Percentiles rank a stretch among this genome's conserved stretches.
Evolutionary conservation across 2,329 filamentous ascomycete genomes (phyloP).

Genomic region (Paraphoma chrysanthemicola): DNA sequence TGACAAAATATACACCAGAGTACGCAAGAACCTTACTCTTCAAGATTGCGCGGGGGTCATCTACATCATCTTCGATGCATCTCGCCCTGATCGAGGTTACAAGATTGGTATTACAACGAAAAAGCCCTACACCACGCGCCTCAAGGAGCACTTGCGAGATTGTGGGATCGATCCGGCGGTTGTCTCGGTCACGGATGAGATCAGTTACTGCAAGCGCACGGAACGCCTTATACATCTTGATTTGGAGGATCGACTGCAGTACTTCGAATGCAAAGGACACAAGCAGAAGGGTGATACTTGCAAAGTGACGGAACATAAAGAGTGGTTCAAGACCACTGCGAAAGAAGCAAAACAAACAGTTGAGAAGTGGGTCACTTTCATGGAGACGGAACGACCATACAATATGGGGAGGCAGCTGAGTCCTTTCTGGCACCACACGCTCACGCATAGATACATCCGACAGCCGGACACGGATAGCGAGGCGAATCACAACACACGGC

Average conservation of each 20-base stretch:
- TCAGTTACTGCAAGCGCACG: too few species aligned
- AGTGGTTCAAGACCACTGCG: constrained; percentile 14
- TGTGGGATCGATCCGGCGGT: constrained; percentile 1
- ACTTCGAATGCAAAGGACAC: constrained; percentile 2
- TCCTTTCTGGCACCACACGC: constrained; percentile 7
- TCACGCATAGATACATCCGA: too few species aligned
- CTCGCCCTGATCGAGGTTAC: neutral
- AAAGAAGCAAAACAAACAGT: constrained; percentile 9
- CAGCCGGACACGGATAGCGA: neutral
- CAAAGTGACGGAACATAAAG: constrained; percentile 4
- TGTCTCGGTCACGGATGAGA: too few species aligned
- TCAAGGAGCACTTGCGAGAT: constrained; percentile 2
- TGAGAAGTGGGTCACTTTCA: constrained; percentile 18
- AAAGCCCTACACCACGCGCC: neutral
- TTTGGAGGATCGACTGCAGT: neutral
- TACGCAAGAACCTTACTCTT: too few species aligned
- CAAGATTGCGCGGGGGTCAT: constrained; percentile 1
- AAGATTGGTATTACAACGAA: constrained; percentile 17
- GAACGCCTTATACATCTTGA: too few species aligned
- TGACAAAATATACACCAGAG: too few species aligned
- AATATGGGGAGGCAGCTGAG: constrained; percentile 6
- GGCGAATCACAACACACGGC: constrained; percentile 5
- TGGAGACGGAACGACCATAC: constrained; percentile 16
- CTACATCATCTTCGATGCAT: constrained; percentile 9
- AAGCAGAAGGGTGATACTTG: neutral